These are phyloP conservation scores for Hypoxylon cercidicola DNA, from an alignment of 495 filamentous ascomycete genomes.

Conservation along the genomic window DNA sequence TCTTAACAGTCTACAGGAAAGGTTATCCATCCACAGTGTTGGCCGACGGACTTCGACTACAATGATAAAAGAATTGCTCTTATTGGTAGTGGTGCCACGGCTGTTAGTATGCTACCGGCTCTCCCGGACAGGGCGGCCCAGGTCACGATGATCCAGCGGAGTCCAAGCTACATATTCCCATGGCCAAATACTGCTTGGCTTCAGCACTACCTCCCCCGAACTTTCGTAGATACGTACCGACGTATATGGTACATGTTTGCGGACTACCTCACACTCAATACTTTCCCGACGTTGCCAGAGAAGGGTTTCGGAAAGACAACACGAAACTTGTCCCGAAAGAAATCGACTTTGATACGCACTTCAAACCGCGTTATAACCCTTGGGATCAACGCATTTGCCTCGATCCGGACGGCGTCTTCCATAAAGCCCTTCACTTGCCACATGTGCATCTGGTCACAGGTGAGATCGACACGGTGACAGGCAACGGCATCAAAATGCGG, in stretches of 20 bases:
- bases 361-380: constrained; percentile 70
- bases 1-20: constrained; percentile 41
- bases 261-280: constrained; percentile 39
- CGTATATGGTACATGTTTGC: constrained; percentile 48
- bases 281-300: constrained; percentile 60
- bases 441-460: constrained; percentile 68
- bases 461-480: constrained; percentile 64
- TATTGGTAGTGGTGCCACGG: constrained; percentile 59
- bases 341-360: constrained; percentile 66
- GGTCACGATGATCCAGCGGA: constrained; percentile 61
- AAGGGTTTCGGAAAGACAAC: constrained; percentile 52
- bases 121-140: constrained; percentile 51
- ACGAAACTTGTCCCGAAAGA: constrained; percentile 57
- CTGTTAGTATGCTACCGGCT: constrained; percentile 54
- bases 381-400: constrained; percentile 74
- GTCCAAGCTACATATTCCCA: constrained; percentile 60
- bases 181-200: constrained; percentile 1
- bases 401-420: constrained; percentile 72
- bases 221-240: background rate
- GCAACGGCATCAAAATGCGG: constrained; percentile 60
- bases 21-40: constrained; percentile 64
- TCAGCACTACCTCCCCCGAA: background rate
- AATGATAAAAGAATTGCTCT: constrained; percentile 55
- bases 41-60: constrained; percentile 60
- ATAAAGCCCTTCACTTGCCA: constrained; percentile 59